Percentiles rank a stretch among this genome's conserved stretches.
phyloP scores from a whole-genome alignment of 306 rosid species.

The Canavalia gladiata region DNA sequence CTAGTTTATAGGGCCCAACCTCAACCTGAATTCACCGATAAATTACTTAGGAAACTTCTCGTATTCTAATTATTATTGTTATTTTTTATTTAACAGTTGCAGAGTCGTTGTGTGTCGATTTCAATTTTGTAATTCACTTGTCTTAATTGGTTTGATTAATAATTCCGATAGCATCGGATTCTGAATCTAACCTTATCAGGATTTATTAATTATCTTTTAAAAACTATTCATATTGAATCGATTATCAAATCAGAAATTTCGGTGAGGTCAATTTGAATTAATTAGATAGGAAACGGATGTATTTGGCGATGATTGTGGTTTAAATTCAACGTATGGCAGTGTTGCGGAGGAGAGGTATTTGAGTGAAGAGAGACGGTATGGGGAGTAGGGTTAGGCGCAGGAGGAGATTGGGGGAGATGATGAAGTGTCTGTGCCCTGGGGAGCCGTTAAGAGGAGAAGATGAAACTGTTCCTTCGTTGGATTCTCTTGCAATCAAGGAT shows the following conservation, averaged over 20 bases:
- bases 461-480: constrained; percentile 59
- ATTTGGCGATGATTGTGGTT: constrained; percentile 33
- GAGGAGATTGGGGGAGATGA: constrained; percentile 62
- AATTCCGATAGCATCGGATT: constrained; percentile 12
- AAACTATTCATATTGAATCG: background rate
- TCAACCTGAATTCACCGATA: constrained; percentile 31
- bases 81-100: background rate
- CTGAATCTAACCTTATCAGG: background rate
- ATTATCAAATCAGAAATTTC: constrained; percentile 8
- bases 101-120: constrained; percentile 11
- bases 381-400: constrained; percentile 56
- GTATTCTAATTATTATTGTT: background rate
- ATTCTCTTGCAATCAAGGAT: constrained; percentile 65
- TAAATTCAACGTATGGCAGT: constrained; percentile 39
- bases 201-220: constrained; percentile 13
- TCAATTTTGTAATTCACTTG: constrained; percentile 43
- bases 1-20: background rate
- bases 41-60: constrained; percentile 30
- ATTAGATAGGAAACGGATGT: background rate
- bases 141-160: constrained; percentile 18
- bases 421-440: constrained; percentile 77
- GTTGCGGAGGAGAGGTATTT: constrained; percentile 57
- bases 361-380: constrained; percentile 61
- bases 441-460: constrained; percentile 60
- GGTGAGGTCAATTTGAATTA: background rate